These are phyloP conservation scores for Choricystis sp. DNA, from an alignment of 139 green algal genomes.

Conservation along the genomic window DNA sequence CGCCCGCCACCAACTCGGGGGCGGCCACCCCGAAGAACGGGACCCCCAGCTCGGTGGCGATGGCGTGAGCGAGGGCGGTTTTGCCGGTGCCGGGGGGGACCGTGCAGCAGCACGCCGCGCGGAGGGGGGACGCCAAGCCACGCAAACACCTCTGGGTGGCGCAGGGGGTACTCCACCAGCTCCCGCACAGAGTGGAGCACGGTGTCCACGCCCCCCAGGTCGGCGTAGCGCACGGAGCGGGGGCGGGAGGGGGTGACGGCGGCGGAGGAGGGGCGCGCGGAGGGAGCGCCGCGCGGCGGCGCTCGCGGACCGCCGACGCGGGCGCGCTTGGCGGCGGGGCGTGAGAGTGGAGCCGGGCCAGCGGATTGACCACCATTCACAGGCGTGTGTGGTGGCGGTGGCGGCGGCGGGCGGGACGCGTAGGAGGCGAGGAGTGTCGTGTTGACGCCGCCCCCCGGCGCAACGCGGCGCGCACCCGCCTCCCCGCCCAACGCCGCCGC, in stretches of 20 bases:
- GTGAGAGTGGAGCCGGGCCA: background rate
- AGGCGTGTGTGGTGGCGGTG: background rate
- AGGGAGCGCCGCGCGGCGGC: too few species aligned
- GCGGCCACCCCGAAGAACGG: slow-evolving; percentile 66
- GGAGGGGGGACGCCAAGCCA: slow-evolving; percentile 79
- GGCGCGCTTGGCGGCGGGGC: too few species aligned
- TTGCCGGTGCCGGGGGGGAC: slow-evolving; percentile 73
- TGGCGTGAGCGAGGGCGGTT: slow-evolving; percentile 76
- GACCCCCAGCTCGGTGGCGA: slow-evolving; percentile 79
- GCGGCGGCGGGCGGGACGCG: too few species aligned
- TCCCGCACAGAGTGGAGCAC: slow-evolving; percentile 65
- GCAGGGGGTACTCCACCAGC: slow-evolving; percentile 75
- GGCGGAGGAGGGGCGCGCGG: background rate
- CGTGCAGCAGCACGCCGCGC: slow-evolving; percentile 75
- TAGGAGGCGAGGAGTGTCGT: background rate
- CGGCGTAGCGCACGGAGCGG: slow-evolving; percentile 41
- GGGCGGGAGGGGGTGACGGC: slow-evolving; percentile 4
- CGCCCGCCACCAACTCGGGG: slow-evolving; percentile 61
- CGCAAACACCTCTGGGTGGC: slow-evolving; percentile 77
- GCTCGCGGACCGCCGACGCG: background rate
- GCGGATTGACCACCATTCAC: background rate
- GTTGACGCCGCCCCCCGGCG: too few species aligned
- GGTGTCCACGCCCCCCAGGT: slow-evolving; percentile 70
- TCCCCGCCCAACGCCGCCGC: too few species aligned
- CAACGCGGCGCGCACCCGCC: background rate